Base-by-base conservation (phyloP, 2,329 filamentous ascomycete genomes). In the Simplicillium sp. region DNA sequence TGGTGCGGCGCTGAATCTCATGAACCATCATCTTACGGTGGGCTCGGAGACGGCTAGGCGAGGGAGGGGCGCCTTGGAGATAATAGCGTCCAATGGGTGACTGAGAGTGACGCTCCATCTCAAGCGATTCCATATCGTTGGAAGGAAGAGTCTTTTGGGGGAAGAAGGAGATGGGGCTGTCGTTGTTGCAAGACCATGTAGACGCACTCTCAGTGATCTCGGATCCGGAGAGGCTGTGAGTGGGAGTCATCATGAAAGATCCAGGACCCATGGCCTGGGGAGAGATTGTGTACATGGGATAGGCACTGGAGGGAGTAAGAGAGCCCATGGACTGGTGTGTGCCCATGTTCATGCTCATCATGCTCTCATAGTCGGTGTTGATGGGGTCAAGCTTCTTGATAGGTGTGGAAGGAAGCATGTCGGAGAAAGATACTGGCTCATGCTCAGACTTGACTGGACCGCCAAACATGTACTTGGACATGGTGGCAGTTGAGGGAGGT, bases 1-100 rank as follows among this genome's bases (percentile, higher is more conserved):
- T 57, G 1, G 64, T 65, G 55, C 62, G 70, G 41, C 64, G 62
- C 47, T 67, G 66, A 9, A 63, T 59, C 42, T 66, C 62, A 34
- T 65, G 59, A 5, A 67, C 54, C 50, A 61, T 59, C 43, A 65
- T 56, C 47, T 64, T 62, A 40, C 64, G 60, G 38, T 64, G 62
- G 4, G 55, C 50, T 18, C 59, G 56, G 37, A 57, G 52, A 16
- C 51, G 53, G 48, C 56, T 55, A 3, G 60, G 58, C 6, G 60
- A 61, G 16, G 54, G 50, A 2, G 55, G 50, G 2, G 54, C 50
- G n/a, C 54, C 52, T 15, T 61, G 56, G 4, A 60, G 34, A 37
- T 57, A 52, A 34, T 55, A 61, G 14, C 49, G 46, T 7, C 50
- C 52, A 8, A 61, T 43, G 7, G 60, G 59, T 11, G 59, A 62